Conservation (phyloP, 2,329 filamentous ascomycete species). For the Diaporthe vaccinii region DNA sequence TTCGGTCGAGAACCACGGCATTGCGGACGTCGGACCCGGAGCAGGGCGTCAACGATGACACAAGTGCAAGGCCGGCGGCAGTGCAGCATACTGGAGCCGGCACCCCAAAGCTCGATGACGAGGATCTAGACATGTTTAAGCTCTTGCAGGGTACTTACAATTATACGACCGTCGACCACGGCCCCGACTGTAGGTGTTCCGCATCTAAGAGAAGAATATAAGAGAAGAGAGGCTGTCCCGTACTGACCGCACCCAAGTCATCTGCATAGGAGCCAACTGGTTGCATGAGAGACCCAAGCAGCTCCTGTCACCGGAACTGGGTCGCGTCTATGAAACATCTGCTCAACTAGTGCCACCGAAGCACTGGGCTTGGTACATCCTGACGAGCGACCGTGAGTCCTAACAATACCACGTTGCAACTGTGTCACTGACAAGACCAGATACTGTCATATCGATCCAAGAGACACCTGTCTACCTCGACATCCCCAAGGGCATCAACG, state of each 20-base stretch:
- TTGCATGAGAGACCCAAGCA: slow-evolving; percentile 58
- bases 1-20: slow-evolving; percentile 16
- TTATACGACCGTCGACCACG: slow-evolving; percentile 80
- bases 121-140: slow-evolving; percentile 56
- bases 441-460: slow-evolving; percentile 78
- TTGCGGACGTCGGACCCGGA: slow-evolving; percentile 29
- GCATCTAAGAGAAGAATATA: background rate
- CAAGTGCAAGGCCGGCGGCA: background rate
- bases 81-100: background rate
- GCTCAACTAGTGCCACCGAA: slow-evolving; percentile 54
- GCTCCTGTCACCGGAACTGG: background rate
- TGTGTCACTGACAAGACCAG: slow-evolving; percentile 51
- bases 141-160: slow-evolving; percentile 81
- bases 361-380: slow-evolving; percentile 78
- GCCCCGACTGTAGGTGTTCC: slow-evolving; percentile 66
- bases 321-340: slow-evolving; percentile 21
- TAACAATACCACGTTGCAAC: slow-evolving; percentile 19
- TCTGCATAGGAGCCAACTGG: slow-evolving; percentile 81
- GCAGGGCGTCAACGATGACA: slow-evolving; percentile 6
- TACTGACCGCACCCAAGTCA: slow-evolving; percentile 57
- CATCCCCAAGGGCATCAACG: slow-evolving; percentile 44
- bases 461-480: slow-evolving; percentile 62
- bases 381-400: slow-evolving; percentile 73
- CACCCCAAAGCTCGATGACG: slow-evolving; percentile 30
- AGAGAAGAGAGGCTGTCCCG: background rate